These are phyloP conservation scores for Cercospora nicotianae DNA, from an alignment of 2,329 filamentous ascomycete species.

Conservation along the genomic window DNA sequence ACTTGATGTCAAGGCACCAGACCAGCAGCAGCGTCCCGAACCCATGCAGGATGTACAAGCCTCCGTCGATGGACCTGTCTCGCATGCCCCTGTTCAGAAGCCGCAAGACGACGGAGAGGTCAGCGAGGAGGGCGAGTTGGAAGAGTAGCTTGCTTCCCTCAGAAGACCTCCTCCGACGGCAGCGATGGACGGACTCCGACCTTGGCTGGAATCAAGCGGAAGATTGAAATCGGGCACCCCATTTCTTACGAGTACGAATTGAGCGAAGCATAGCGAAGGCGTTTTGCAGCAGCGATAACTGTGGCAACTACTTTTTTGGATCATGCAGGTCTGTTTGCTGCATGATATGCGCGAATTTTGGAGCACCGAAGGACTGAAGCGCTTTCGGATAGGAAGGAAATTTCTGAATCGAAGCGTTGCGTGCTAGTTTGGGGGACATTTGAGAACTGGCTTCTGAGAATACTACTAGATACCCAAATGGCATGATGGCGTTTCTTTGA, in stretches of 20 bases:
- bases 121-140: slow-evolving; percentile 52
- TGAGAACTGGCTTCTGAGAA: slow-evolving; percentile 1
- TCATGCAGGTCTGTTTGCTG: neutral
- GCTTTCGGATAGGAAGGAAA: neutral
- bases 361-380: neutral
- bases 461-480: neutral
- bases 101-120: slow-evolving; percentile 34
- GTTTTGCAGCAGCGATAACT: neutral
- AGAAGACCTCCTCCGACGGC: neutral
- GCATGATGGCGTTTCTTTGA: neutral
- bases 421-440: neutral
- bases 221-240: neutral
- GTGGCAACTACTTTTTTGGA: neutral
- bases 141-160: slow-evolving; percentile 39
- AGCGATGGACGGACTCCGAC: neutral
- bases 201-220: neutral
- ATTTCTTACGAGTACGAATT: neutral
- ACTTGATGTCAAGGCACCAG: slow-evolving; percentile 24
- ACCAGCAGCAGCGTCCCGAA: slow-evolving; percentile 7
- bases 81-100: slow-evolving; percentile 10
- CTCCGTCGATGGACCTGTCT: neutral
- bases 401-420: neutral
- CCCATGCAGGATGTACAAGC: slow-evolving; percentile 9
- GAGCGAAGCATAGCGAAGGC: neutral
- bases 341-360: neutral